Base-by-base conservation (phyloP, 352 stramenopile species). In the Thalassiosira ordinaria region DNA sequence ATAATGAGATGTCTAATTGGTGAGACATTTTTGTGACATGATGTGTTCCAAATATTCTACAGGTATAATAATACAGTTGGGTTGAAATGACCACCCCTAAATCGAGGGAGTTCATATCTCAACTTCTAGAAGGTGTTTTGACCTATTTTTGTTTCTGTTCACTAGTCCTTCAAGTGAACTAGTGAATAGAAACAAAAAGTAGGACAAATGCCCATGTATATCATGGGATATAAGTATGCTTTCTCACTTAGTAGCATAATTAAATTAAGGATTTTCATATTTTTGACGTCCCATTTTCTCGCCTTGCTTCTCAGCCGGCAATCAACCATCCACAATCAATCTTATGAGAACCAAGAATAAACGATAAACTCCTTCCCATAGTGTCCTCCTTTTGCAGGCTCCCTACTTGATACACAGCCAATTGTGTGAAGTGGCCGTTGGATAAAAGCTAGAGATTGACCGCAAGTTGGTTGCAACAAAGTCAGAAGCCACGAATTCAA, bases 21-120 rank as follows among this genome's bases (percentile, higher is more conserved):
- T n/a, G n/a, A n/a, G n/a, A n/a, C n/a, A n/a, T n/a, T n/a, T n/a
- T n/a, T n/a, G n/a, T n/a, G n/a, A n/a, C n/a, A n/a, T n/a, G n/a
- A n/a, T n/a, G n/a, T n/a, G n/a, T n/a, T n/a, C n/a, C n/a, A n/a
- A n/a, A n/a, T n/a, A n/a, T n/a, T n/a, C n/a, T n/a, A n/a, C n/a
- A n/a, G n/a, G n/a, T n/a, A n/a, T n/a, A n/a, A n/a, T n/a, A n/a
- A n/a, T 57, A 57, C 47, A 20, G 3, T 57, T 57, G 47, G 47
- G 47, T 57, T 57, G 47, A 29, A 57, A 57, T 57, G 22, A 33
- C 47, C 47, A 33, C 47, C 47, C 47, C 47, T 57, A 29, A 57
- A 33, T 57, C 29, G 47, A 31, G 18, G 47, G 47, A 57, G 47
- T 20, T 57, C 18, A 52, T 57, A 57, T 33, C 24, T 57, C 22